These are phyloP conservation scores for Coemansia pectinata DNA, from an alignment of 192 early-diverging fungal genomes.

Conservation along the genomic window DNA sequence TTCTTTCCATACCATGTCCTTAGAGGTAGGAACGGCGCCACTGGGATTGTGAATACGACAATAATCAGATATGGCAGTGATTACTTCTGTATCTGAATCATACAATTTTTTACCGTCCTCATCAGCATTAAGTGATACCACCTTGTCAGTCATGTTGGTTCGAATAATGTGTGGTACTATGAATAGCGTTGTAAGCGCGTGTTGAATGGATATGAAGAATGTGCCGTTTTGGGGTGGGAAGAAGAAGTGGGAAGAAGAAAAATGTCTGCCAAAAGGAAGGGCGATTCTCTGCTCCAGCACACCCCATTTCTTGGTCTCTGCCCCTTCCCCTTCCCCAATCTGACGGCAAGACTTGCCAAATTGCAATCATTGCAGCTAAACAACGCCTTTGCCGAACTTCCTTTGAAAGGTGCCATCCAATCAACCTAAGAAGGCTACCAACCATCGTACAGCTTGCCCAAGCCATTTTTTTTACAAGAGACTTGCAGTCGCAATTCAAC, in stretches of 20 bases:
- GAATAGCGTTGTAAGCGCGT: background rate
- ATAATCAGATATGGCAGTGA: background rate
- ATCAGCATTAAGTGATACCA: no score
- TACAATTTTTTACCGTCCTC: background rate
- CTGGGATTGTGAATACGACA: background rate
- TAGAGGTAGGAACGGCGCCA: background rate
- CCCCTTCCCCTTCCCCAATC: background rate
- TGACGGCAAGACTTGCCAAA: background rate
- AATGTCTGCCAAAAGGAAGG: background rate
- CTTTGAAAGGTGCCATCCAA: background rate
- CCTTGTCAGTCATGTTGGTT: no score
- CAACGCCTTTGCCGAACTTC: background rate
- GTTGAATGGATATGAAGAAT: background rate
- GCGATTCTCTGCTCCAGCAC: background rate
- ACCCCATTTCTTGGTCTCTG: background rate
- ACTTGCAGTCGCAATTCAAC: background rate
- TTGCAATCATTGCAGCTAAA: background rate
- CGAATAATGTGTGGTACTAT: no score
- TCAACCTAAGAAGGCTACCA: background rate
- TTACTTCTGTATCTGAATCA: background rate
- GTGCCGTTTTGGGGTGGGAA: background rate
- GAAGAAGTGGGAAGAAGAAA: background rate
- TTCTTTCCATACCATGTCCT: background rate
- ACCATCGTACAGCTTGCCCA: background rate
- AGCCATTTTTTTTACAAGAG: background rate